Base-by-base conservation (phyloP, 106 monocot genomes). In the Dioscorea zingiberensis region DNA sequence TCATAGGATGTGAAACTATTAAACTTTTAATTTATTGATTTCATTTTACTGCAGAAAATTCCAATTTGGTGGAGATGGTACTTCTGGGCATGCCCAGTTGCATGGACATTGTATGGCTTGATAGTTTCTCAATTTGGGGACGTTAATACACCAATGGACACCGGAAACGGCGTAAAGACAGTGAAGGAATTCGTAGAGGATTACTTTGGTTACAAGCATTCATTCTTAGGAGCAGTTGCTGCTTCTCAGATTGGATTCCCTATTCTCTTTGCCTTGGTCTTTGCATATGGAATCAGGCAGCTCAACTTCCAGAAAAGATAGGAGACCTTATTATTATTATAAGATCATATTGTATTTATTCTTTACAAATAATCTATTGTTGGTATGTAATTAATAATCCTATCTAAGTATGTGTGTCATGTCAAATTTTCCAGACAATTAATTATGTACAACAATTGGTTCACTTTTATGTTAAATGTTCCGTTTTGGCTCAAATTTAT, bases 231-330 rank as follows among this genome's bases (percentile, higher is more conserved):
- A 23, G 49, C 3, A 23, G 25, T 25, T 27, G 23, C 66, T 13
- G 66, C 25, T 26, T 48, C 27, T 4, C 4, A 25, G 44, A 18
- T 51, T 28, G 66, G 66, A 15, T 53, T 66, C 27, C 0, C 2
- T 23, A 7, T 53, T 15, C 49, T 66, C 23, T 66, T 66, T 28
- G 66, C 51, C 12, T 13, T 66, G 5, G 16, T 66, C 18, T 66
- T 66, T 17, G 66, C 51, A 6, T 66, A 21, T 18, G 48, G 22
- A 10, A 53, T 66, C 10, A 66, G 21, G 25, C 26, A 25, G 25
- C 38, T 66, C 25, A 66, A 66, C 66, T 66, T 66, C 66, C 66
- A 66, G 48, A 66, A 11, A 28, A 66, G 66, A 53, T 66, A 49
- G 51, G 45, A 3, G 17, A 29, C 10, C 46, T 66, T 10, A 8